Base-by-base conservation (phyloP, 192 early-diverging fungal species). In the Entophlyctis luteolus region DNA sequence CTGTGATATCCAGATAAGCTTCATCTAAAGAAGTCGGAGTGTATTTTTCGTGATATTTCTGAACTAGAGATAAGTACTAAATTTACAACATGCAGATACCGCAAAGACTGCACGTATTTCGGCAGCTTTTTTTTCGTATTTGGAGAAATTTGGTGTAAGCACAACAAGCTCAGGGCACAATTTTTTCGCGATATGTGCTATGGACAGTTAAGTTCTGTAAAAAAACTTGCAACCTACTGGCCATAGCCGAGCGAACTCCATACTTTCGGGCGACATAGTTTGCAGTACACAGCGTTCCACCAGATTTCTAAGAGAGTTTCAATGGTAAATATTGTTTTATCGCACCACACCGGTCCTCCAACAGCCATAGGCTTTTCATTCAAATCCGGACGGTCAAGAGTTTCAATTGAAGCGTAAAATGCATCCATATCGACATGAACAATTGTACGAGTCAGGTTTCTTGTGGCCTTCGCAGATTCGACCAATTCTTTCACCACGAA, bases 371-470 rank as follows among this genome's bases (percentile, higher is more conserved):
- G 86, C 70, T 78, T 79, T 6, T 49, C 54, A 57, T 84, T 84
- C 20, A 89, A 55, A n/a, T 81, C 74, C 0, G 88, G 85, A 2
- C 74, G 50, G 48, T 90, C 87, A 16, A 82, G 76, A 71, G 87
- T 86, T 75, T 89, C 88, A 0, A 90, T 85, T 1, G 86, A 81
- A 0, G 86, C 86, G 68, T 87, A 90, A 48, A 86, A 90, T 6
- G 88, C 87, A 58, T 87, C 85, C 88, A 89, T 89, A 59, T 89
- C 88, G 31, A 89, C 72, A 68, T 85, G 85, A 12, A 83, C 81
- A 32, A 90, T 88, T 33, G 47, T 66, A 27, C 80, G 75, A 5
- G 65, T 67, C 22, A 88, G 46, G 25, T 88, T 84, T 35, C 86
- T 55, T 10, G 36, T 62, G 1, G 45, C 31, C 45, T 83, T 81